Evolutionary conservation across 169 alveolate genomes (phyloP).

Genomic region (Theileria orientalis): DNA sequence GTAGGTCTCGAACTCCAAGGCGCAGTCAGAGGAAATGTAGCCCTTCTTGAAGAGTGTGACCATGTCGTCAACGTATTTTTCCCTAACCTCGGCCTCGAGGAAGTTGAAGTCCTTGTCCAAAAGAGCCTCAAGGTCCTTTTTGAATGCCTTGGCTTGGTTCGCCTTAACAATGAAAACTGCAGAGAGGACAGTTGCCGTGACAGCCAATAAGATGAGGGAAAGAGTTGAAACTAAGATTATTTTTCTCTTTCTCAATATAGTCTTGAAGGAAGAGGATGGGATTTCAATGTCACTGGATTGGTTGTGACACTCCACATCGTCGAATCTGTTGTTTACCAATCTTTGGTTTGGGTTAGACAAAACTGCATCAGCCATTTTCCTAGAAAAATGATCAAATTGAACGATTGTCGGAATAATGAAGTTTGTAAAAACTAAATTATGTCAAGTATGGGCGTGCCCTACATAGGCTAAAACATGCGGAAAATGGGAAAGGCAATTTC

Average conservation of each 20-base stretch:
- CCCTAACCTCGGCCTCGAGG: slow-evolving; percentile 5
- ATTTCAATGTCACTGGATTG: slow-evolving; percentile 9
- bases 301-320: slow-evolving; percentile 25
- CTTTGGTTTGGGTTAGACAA: slow-evolving; percentile 31
- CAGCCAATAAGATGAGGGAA: slow-evolving; percentile 5
- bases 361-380: slow-evolving; percentile 21
- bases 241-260: slow-evolving; percentile 12
- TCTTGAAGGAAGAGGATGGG: slow-evolving; percentile 18
- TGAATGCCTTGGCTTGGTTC: slow-evolving; percentile 15
- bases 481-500: slow-evolving; percentile 8
- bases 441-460: background rate
- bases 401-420: background rate
- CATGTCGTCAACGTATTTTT: slow-evolving; percentile 5
- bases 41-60: slow-evolving; percentile 33
- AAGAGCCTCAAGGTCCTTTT: slow-evolving; percentile 6
- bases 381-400: background rate
- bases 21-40: slow-evolving; percentile 3
- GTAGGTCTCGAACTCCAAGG: slow-evolving; percentile 29
- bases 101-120: slow-evolving; percentile 16
- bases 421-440: slow-evolving; percentile 2
- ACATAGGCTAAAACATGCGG: slow-evolving; percentile 1
- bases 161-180: slow-evolving; percentile 20
- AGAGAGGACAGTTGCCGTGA: slow-evolving; percentile 13
- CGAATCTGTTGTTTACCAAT: slow-evolving; percentile 20
- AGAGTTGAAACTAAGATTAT: slow-evolving; percentile 7